Conservation (phyloP, 352 stramenopile species). For the Nannochloropsis limnetica region DNA sequence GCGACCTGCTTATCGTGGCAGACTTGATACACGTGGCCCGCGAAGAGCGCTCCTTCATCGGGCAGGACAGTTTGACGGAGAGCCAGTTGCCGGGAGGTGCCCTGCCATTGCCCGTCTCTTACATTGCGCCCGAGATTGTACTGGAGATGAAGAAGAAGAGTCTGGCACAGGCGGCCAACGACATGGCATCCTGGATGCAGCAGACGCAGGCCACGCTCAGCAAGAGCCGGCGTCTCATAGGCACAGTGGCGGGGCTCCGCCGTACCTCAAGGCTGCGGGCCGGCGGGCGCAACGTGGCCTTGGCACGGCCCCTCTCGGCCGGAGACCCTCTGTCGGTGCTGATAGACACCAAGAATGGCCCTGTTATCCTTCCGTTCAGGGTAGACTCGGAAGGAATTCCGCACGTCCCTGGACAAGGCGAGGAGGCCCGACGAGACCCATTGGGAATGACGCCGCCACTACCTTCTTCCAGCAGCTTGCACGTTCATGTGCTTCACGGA, state of each 20-base stretch:
- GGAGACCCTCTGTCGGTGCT: slow-evolving; percentile 28
- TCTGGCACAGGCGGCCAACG: slow-evolving; percentile 5
- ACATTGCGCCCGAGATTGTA: slow-evolving; percentile 13
- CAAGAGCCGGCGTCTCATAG: not conserved
- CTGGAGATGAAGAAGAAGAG: slow-evolving; percentile 19
- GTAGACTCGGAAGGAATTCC: not conserved
- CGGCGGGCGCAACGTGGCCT: not conserved
- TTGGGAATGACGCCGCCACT: not conserved
- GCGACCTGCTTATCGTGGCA: slow-evolving; percentile 29
- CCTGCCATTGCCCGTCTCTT: slow-evolving; percentile 1
- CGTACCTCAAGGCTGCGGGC: not conserved
- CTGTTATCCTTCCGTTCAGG: not conserved
- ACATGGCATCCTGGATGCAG: slow-evolving; percentile 7
- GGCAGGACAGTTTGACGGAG: not conserved
- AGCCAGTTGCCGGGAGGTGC: not conserved
- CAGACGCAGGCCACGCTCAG: not conserved
- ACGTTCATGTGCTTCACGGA: not conserved
- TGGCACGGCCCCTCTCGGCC: not conserved
- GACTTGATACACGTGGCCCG: slow-evolving; percentile 12
- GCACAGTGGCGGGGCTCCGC: not conserved
- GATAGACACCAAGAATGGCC: slow-evolving; percentile 5
- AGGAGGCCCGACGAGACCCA: not conserved
- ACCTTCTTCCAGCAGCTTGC: not conserved
- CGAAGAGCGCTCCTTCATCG: slow-evolving; percentile 26
- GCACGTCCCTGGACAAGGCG: not conserved